These are phyloP conservation scores for Boeremia lycopersici DNA, from an alignment of 2,329 filamentous ascomycete species.

Conservation along the genomic window DNA sequence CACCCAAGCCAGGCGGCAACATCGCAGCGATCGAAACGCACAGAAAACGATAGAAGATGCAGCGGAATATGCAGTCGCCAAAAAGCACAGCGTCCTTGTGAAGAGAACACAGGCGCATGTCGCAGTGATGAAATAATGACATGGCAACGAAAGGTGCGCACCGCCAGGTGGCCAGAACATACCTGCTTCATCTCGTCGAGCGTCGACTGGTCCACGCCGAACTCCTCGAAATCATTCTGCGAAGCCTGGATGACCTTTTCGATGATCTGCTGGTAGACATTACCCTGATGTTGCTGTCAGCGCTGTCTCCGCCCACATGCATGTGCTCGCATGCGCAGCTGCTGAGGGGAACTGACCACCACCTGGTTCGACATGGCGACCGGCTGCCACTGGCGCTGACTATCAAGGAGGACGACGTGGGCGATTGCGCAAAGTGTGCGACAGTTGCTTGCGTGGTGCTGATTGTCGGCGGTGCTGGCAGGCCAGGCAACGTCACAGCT, in stretches of 20 bases:
- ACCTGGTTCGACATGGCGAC: slow-evolving; percentile 47
- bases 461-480: slow-evolving; percentile 21
- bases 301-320: slow-evolving; percentile 24
- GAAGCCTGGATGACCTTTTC: slow-evolving; percentile 70
- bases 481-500: slow-evolving; percentile 37
- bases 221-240: slow-evolving; percentile 95
- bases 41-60: slow-evolving; percentile 23
- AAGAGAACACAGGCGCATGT: slow-evolving; percentile 9
- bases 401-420: slow-evolving; percentile 24
- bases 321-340: slow-evolving; percentile 23
- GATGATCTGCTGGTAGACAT: slow-evolving; percentile 89
- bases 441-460: slow-evolving; percentile 30
- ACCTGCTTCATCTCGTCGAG: slow-evolving; percentile 88
- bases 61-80: slow-evolving; percentile 10
- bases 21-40: slow-evolving; percentile 25
- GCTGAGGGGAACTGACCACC: slow-evolving; percentile 44
- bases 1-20: slow-evolving; percentile 32
- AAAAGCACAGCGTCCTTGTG: background rate
- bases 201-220: slow-evolving; percentile 85
- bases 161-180: slow-evolving; percentile 52
- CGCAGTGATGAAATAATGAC: slow-evolving; percentile 12
- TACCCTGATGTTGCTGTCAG: slow-evolving; percentile 59
- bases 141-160: slow-evolving; percentile 22
- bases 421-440: slow-evolving; percentile 24
- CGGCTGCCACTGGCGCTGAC: slow-evolving; percentile 18